These are phyloP conservation scores for Chimonanthus praecox DNA, from an alignment of 164 flowering plant genomes.

Conservation along the genomic window DNA sequence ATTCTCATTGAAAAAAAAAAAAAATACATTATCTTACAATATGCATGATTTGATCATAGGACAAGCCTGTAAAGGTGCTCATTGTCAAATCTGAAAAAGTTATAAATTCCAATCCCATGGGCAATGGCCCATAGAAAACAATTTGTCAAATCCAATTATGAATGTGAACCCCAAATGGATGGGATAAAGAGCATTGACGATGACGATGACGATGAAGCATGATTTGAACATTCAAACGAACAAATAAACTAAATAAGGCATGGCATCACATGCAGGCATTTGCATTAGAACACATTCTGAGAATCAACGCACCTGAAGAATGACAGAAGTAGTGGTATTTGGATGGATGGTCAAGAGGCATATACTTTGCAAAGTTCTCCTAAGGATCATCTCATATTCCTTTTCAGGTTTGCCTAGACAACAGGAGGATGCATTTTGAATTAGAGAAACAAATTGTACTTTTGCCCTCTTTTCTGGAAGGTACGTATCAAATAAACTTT, in stretches of 20 bases:
- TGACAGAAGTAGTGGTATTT: conserved; percentile 84
- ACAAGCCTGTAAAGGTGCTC: too few species aligned
- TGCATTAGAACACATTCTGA: not conserved
- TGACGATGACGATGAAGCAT: too few species aligned
- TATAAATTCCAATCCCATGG: too few species aligned
- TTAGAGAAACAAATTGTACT: not conserved
- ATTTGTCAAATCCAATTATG: too few species aligned
- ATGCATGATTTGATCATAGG: too few species aligned
- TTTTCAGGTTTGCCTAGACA: conserved; percentile 68
- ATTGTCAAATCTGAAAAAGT: too few species aligned
- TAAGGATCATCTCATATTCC: conserved; percentile 89
- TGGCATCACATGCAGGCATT: not conserved
- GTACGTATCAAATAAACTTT: not conserved
- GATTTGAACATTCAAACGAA: not conserved
- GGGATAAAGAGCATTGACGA: too few species aligned
- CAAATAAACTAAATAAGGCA: not conserved
- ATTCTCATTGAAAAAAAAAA: too few species aligned
- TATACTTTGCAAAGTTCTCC: conserved; percentile 76
- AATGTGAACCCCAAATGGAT: too few species aligned
- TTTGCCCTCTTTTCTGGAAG: not conserved
- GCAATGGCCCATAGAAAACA: too few species aligned
- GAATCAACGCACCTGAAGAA: conserved; percentile 55
- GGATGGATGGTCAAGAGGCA: conserved; percentile 73
- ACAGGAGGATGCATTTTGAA: not conserved
- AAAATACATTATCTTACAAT: not conserved